A percentile compares a stretch with the other conserved stretches of the same genome.
Conservation (phyloP, 768 basidiomycete genomes). For the Exsudoporus frostii region DNA sequence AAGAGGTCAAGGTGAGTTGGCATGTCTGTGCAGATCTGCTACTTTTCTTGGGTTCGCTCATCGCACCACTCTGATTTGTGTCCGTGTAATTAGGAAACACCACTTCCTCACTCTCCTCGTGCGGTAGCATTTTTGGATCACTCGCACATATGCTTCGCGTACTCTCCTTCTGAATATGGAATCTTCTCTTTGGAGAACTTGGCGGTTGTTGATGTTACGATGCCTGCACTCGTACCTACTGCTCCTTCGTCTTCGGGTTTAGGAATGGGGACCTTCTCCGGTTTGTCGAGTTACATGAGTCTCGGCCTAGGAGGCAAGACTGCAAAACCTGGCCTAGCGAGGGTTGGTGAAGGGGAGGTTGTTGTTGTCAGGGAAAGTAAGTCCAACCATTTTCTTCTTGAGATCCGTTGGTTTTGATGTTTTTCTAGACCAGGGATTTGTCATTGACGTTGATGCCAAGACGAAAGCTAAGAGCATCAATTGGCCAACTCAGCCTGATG, state of each 20-base stretch:
- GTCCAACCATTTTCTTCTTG: conserved; percentile 24
- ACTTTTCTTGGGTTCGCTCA: neutral
- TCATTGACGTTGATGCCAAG: conserved; percentile 61
- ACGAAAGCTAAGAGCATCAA: conserved; percentile 50
- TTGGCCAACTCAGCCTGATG: conserved; percentile 83
- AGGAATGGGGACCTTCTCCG: conserved; percentile 67
- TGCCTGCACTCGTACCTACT: conserved; percentile 40
- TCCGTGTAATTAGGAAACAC: conserved; percentile 55
- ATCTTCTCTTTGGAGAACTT: conserved; percentile 64
- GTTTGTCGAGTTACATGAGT: conserved; percentile 83
- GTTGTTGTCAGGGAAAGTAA: conserved; percentile 78
- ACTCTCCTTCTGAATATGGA: conserved; percentile 64
- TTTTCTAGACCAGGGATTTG: conserved; percentile 59
- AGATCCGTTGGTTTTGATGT: neutral
- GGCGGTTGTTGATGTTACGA: conserved; percentile 51
- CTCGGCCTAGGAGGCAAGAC: conserved; percentile 72
- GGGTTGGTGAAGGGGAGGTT: conserved; percentile 57
- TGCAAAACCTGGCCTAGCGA: conserved; percentile 55
- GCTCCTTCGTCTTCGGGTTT: conserved; percentile 28
- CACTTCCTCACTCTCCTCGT: conserved; percentile 88
- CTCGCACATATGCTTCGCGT: conserved; percentile 67
- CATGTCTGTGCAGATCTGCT: too few species aligned
- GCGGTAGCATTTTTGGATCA: conserved; percentile 69
- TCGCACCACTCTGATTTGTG: neutral
- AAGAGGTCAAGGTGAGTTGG: conserved; percentile 58